Base-by-base conservation (phyloP, 257 asterid species). In the Cynanchum wilfordii region DNA sequence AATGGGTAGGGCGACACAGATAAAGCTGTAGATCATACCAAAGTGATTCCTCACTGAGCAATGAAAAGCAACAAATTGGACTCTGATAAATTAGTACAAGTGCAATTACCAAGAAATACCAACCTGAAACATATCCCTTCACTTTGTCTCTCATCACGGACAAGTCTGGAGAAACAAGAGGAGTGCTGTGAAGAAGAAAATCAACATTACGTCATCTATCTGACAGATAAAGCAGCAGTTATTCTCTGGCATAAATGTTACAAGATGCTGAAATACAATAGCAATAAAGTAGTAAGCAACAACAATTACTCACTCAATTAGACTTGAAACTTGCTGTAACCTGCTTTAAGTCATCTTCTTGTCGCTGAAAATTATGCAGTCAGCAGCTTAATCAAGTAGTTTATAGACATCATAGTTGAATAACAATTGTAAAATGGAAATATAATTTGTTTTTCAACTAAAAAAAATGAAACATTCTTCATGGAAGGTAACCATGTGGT, bases 311-410 rank as follows among this genome's bases (percentile, higher is more conserved):
- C 49, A 19, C 68, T 63, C 49, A 63, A 63, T 17, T 33, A 63
- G 49, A 63, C 68, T 36, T 63, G 68, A 36, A 63, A 63, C 25
- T 36, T 6, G 47, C 27, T 22, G 8, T 19, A 10, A 63, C 27
- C 16, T 27, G 20, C 68, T 63, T 63, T 13, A 36, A 33, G 15
- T 63, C 68, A 8, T 30, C n/a, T 36, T 45, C 25, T 17, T 63
- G 68, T 63, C 10, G 47, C 68, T 63, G 68, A 63, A 57, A 63
- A 25, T 63, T 36, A 63, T 5, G 68, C 19, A 33, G n/a, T 33
- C 68, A 63, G 15, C 47, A 33, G 16, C 49, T 33, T 33, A 19
- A 63, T 4, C 68, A 63, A 63, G 68, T 33, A 33, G 10, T 33
- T 62, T 24, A 62, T 15, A 12, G 25, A 62, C 25, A 30, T 62